Evolutionary conservation across 345 rosid genomes (phyloP), one percentile per base, ranked within the genome.

Genomic region (Linum tenue): DNA sequence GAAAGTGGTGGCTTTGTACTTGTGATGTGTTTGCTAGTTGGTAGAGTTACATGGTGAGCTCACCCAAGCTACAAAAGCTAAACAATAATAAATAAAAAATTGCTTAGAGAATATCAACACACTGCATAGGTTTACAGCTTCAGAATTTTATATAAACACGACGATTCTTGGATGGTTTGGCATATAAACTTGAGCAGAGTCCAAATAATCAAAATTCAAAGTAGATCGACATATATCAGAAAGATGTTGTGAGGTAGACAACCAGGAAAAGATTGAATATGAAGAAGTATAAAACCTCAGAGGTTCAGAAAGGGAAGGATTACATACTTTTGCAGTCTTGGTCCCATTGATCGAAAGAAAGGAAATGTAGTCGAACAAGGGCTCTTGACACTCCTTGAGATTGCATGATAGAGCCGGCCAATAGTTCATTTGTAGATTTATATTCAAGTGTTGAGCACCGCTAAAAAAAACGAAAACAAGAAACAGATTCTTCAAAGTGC

Each of bases 381-480:
- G 97, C 64, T 88, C 95, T 59, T 90, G 95, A 67, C 96, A 94
- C 70, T 94, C 97, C 15, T 66, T 61, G 59, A 94, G 87, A 76
- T 94, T 88, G 83, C 86, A 84, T 61, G 99, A 81, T 73, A 88
- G 87, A 55, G 92, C 84, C 74, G 80, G 95, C 99, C 99, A 94
- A 72, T 90, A 94, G 73, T 90, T 94, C 99, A 94, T 94, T 82
- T 94, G 86, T 55, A 94, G 88, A 76, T 94, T 94, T 70, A 94
- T 90, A 77, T 94, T 94, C 85, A 83, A 55, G 77, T 90, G 97
- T 69, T 94, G 97, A 75, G 97, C 92, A 62, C 83, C 80, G 72
- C 97, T 94, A 89, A 68, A 75, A 50, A 41, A 59, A 3, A 0
- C 44, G 59, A 35, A 59, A 14, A 11, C 59, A 76, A 7, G 66